These are phyloP conservation scores for Aspergillus ustus DNA, from an alignment of 2,329 filamentous ascomycete species.

Conservation along the genomic window DNA sequence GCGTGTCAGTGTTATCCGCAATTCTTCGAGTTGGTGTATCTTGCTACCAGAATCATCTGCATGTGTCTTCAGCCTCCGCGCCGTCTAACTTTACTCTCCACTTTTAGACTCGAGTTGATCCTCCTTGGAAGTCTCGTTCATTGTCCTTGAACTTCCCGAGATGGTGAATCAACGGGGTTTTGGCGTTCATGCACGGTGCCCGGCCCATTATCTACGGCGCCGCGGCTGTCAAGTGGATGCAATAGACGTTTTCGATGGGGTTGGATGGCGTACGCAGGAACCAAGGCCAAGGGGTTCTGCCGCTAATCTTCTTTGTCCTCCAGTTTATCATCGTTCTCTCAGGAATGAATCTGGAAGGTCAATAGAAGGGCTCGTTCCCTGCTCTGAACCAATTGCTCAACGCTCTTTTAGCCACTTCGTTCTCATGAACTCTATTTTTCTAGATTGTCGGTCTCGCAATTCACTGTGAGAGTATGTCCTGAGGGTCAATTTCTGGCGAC, in stretches of 20 bases:
- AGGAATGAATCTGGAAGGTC: conserved; percentile 12
- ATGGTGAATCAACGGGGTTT: neutral
- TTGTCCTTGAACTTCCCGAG: neutral
- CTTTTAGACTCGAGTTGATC: neutral
- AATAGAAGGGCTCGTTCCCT: conserved; percentile 13
- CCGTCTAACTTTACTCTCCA: neutral
- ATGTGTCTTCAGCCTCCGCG: conserved; percentile 1
- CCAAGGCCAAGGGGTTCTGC: conserved; percentile 12
- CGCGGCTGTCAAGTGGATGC: conserved; percentile 14
- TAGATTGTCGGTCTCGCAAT: neutral
- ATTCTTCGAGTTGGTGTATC: neutral
- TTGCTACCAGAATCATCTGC: neutral
- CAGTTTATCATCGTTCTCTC: neutral
- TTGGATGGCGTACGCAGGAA: conserved; percentile 31
- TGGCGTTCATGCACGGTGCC: conserved; percentile 8
- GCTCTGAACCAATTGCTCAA: neutral
- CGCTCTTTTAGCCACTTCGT: neutral
- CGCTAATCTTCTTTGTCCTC: conserved; percentile 20
- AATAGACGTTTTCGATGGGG: conserved; percentile 16
- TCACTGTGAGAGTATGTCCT: neutral
- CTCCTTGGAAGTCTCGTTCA: neutral
- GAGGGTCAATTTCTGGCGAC: too few species aligned
- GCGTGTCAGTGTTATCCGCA: neutral
- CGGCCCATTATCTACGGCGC: conserved; percentile 21
- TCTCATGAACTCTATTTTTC: conserved; percentile 2